These are phyloP conservation scores for Fusarium drepaniforme DNA, from an alignment of 2,329 filamentous ascomycete genomes.

Conservation along the genomic window DNA sequence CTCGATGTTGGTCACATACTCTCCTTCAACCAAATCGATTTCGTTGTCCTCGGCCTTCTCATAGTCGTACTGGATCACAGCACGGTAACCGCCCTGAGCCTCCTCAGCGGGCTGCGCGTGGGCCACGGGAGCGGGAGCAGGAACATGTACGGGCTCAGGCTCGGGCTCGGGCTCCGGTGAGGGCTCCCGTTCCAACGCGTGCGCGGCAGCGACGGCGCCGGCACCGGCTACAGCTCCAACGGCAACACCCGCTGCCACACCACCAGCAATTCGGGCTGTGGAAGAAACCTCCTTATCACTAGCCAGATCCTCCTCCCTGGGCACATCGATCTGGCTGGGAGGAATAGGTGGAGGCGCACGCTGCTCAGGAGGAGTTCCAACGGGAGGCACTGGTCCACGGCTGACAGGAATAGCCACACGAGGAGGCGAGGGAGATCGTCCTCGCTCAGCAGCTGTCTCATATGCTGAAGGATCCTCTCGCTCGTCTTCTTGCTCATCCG, in stretches of 20 bases:
- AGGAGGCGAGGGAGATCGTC: constrained; percentile 75
- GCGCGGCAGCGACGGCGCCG: constrained; percentile 35
- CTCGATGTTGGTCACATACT: constrained; percentile 90
- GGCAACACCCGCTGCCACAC: constrained; percentile 59
- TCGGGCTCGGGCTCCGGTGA: constrained; percentile 22
- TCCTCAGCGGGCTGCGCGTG: constrained; percentile 32
- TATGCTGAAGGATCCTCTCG: constrained; percentile 62
- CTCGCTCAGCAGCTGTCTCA: constrained; percentile 56
- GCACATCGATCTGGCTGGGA: constrained; percentile 71
- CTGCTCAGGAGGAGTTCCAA: constrained; percentile 65
- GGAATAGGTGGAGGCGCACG: constrained; percentile 71
- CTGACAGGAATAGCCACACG: constrained; percentile 88
- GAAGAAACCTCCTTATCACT: constrained; percentile 74
- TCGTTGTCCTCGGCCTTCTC: constrained; percentile 99
- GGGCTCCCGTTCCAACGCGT: constrained; percentile 44
- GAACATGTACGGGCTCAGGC: constrained; percentile 16
- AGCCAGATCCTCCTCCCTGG: constrained; percentile 72
- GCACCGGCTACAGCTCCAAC: constrained; percentile 35
- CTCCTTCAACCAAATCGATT: constrained; percentile 89
- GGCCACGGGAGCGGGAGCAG: constrained; percentile 16
- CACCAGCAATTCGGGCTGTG: constrained; percentile 68
- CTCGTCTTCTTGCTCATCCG: constrained; percentile 61
- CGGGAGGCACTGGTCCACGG: constrained; percentile 67
- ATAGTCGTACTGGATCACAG: constrained; percentile 92
- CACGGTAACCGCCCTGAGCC: constrained; percentile 73